Percentiles rank a stretch among this genome's conserved stretches.
These are phyloP conservation scores for Amanita exitialis DNA, from an alignment of 768 basidiomycete species.

Conservation along the genomic window DNA sequence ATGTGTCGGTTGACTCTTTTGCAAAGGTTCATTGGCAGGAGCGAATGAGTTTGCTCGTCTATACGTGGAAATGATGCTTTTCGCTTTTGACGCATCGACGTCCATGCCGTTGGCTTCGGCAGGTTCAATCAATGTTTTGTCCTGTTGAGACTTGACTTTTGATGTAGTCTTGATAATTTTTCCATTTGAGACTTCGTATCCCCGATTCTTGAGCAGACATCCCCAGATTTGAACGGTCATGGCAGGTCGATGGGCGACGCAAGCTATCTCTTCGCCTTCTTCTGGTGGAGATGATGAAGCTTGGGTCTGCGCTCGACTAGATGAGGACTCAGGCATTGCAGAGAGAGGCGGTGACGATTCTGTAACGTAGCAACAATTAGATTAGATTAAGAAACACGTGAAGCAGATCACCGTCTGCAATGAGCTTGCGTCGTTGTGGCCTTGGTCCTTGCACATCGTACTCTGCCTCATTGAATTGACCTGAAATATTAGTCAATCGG, in stretches of 20 bases:
- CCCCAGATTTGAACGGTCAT: constrained; percentile 65
- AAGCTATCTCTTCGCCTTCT: constrained; percentile 45
- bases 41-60: constrained; percentile 59
- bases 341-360: constrained; percentile 16
- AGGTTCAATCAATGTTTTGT: constrained; percentile 8
- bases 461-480: constrained; percentile 51
- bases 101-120: constrained; percentile 9
- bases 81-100: constrained; percentile 6
- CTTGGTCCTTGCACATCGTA: constrained; percentile 54
- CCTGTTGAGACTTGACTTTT: constrained; percentile 21
- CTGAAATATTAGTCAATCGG: constrained; percentile 18
- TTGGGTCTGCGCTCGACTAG: constrained; percentile 6
- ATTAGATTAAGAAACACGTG: constrained; percentile 12
- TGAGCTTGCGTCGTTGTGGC: constrained; percentile 37
- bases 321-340: constrained; percentile 13
- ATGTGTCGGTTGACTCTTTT: constrained; percentile 10
- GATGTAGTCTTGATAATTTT: constrained; percentile 54
- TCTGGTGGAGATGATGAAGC: constrained; percentile 18
- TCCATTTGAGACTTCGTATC: constrained; percentile 51
- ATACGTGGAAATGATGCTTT: constrained; percentile 48
- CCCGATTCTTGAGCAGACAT: constrained; percentile 54
- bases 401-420: constrained; percentile 16
- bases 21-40: constrained; percentile 18
- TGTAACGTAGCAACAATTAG: constrained; percentile 8
- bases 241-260: constrained; percentile 47